Percentiles rank a stretch among this genome's conserved stretches.
Evolutionary conservation across 768 basidiomycete genomes (phyloP).

Genomic region (Hortiboletus flavorubellus): DNA sequence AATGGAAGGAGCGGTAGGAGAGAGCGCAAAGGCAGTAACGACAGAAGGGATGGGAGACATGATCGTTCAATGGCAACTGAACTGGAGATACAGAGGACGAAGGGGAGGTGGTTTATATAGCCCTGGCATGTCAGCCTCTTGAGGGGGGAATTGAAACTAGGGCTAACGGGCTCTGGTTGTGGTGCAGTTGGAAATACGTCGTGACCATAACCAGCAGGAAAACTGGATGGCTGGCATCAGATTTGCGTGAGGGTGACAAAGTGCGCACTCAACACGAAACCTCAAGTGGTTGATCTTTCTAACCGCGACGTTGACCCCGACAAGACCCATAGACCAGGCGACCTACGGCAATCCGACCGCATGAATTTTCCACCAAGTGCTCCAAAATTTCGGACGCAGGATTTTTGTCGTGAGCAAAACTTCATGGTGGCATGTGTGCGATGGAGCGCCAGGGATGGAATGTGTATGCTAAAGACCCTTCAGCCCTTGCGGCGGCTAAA

Average conservation of each 20-base stretch:
- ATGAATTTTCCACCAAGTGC: too few relatives aligned
- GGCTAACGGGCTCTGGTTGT: neutral
- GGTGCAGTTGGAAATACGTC: neutral
- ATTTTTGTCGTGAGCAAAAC: neutral
- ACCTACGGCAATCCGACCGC: neutral
- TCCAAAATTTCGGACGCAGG: too few relatives aligned
- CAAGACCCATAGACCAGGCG: too few relatives aligned
- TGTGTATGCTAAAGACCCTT: neutral
- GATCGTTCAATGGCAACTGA: neutral
- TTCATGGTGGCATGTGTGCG: neutral
- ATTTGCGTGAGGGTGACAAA: neutral
- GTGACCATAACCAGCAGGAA: neutral
- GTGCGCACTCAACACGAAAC: neutral
- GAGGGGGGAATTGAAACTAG: neutral
- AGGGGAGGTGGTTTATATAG: slow-evolving; percentile 4
- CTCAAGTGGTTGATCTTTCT: neutral
- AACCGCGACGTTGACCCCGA: neutral
- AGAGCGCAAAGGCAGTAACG: slow-evolving; percentile 3
- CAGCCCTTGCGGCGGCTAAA: neutral
- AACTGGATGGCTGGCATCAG: too few relatives aligned
- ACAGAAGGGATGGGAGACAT: slow-evolving; percentile 20
- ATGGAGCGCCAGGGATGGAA: too few relatives aligned
- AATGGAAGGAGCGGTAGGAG: slow-evolving; percentile 1
- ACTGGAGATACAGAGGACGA: neutral
- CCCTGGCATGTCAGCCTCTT: slow-evolving; percentile 9